Percentiles rank a stretch among this genome's conserved stretches.
Evolutionary conservation across 2,329 filamentous ascomycete genomes (phyloP).

Genomic region (Beauveria pseudobassiana): DNA sequence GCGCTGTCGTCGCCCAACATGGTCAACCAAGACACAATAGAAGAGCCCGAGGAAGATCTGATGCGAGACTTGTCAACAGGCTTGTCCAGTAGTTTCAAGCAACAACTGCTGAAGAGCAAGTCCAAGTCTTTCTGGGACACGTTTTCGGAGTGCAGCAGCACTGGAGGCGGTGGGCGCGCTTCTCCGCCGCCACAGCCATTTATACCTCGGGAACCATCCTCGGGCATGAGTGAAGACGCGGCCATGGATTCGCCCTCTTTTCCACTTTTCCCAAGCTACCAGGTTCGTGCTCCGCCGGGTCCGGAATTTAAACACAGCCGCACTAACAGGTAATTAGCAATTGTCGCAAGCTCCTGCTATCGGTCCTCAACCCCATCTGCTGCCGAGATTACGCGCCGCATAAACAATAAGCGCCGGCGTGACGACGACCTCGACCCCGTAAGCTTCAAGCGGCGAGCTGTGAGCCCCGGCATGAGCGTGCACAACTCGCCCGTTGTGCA

Average conservation of each 20-base stretch:
- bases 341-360: slow-evolving; percentile 24
- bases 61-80: slow-evolving; percentile 47
- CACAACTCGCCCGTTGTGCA: slow-evolving; percentile 87
- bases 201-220: slow-evolving; percentile 51
- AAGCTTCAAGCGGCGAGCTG: slow-evolving; percentile 84
- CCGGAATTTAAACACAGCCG: no score
- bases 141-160: slow-evolving; percentile 60
- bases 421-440: slow-evolving; percentile 87
- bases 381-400: slow-evolving; percentile 69
- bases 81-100: slow-evolving; percentile 63
- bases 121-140: slow-evolving; percentile 67
- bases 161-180: slow-evolving; percentile 36
- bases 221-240: slow-evolving; percentile 60
- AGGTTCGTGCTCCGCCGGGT: slow-evolving; percentile 15
- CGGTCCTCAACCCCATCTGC: slow-evolving; percentile 50
- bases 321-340: slow-evolving; percentile 17
- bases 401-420: slow-evolving; percentile 73
- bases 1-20: slow-evolving; percentile 63
- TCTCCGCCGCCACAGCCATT: slow-evolving; percentile 61
- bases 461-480: slow-evolving; percentile 83
- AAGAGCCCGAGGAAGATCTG: slow-evolving; percentile 65
- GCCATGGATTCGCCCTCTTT: slow-evolving; percentile 62
- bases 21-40: slow-evolving; percentile 55
- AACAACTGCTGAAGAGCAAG: slow-evolving; percentile 63
- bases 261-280: slow-evolving; percentile 27